phyloP scores from a whole-genome alignment of 208 protist genomes.

The Crithidia expoeki region DNA sequence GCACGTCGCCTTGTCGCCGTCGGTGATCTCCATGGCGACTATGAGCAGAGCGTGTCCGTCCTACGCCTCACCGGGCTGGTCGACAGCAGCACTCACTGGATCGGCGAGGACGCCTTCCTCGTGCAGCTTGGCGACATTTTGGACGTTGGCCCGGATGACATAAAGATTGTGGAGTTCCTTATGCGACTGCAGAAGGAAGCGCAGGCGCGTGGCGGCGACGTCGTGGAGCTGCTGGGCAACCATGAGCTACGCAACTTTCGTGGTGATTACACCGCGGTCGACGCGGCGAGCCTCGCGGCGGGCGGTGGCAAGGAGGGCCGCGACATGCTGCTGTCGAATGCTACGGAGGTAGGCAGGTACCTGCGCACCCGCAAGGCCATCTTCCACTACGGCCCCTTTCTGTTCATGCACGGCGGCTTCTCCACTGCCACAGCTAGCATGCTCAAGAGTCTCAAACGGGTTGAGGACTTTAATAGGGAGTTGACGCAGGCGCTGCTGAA shows the following conservation, averaged over 20 bases:
- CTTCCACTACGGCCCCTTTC: slow-evolving; percentile 78
- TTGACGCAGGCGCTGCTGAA: slow-evolving; percentile 68
- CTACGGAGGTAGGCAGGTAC: slow-evolving; percentile 70
- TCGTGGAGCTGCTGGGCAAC: slow-evolving; percentile 90
- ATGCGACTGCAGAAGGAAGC: slow-evolving; percentile 81
- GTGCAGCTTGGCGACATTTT: slow-evolving; percentile 93
- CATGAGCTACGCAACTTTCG: slow-evolving; percentile 92
- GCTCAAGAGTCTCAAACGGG: slow-evolving; percentile 72
- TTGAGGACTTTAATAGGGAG: slow-evolving; percentile 82
- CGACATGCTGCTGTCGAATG: slow-evolving; percentile 68
- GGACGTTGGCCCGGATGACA: slow-evolving; percentile 89
- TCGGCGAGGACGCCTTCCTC: slow-evolving; percentile 75
- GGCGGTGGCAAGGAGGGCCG: slow-evolving; percentile 68
- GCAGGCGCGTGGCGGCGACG: slow-evolving; percentile 66
- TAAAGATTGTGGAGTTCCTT: slow-evolving; percentile 78
- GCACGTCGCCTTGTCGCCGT: slow-evolving; percentile 77
- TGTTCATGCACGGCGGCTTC: slow-evolving; percentile 93
- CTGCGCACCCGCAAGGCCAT: slow-evolving; percentile 79
- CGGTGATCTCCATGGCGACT: slow-evolving; percentile 89
- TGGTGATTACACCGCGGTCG: slow-evolving; percentile 81
- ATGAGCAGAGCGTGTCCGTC: slow-evolving; percentile 74
- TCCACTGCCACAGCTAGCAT: slow-evolving; percentile 72
- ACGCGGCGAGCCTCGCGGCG: slow-evolving; percentile 48
- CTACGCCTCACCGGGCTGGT: slow-evolving; percentile 74
- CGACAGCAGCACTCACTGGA: slow-evolving; percentile 75